A percentile compares a stretch with the other conserved stretches of the same genome.
Evolutionary conservation across 2,329 filamentous ascomycete genomes (phyloP).

Genomic region (Rutstroemia sydowiana): DNA sequence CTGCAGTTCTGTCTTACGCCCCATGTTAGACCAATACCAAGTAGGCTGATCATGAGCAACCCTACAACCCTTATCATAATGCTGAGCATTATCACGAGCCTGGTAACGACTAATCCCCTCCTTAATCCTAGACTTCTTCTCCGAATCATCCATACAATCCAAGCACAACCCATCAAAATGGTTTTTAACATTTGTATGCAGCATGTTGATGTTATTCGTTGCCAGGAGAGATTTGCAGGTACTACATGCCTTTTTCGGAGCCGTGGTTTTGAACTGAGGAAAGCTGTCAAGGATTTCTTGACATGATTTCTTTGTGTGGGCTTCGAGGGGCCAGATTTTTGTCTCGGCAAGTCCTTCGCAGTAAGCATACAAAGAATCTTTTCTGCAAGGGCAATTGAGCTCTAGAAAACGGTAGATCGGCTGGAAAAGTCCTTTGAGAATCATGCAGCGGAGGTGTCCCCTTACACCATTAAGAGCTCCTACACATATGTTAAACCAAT

Average conservation of each 20-base stretch:
- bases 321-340: slow-evolving; percentile 12
- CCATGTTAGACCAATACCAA: slow-evolving; percentile 15
- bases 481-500: not conserved
- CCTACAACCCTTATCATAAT: slow-evolving; percentile 9
- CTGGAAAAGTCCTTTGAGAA: slow-evolving; percentile 8
- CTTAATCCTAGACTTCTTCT: not conserved
- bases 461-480: slow-evolving; percentile 11
- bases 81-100: not conserved
- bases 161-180: slow-evolving; percentile 17
- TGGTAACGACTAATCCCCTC: not conserved
- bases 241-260: not conserved
- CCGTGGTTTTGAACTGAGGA: not conserved
- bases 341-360: slow-evolving; percentile 5
- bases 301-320: not conserved
- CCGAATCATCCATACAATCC: slow-evolving; percentile 11
- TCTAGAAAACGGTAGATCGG: not conserved
- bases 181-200: not conserved
- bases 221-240: not conserved
- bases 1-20: not conserved
- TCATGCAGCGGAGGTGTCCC: slow-evolving; percentile 7
- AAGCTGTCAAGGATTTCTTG: slow-evolving; percentile 4
- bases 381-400: slow-evolving; percentile 1
- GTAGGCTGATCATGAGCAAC: slow-evolving; percentile 10
- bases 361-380: slow-evolving; percentile 7
- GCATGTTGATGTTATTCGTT: not conserved